Base-by-base conservation (phyloP, 371 early-diverging fungal genomes). In the Mucor saturninus region DNA sequence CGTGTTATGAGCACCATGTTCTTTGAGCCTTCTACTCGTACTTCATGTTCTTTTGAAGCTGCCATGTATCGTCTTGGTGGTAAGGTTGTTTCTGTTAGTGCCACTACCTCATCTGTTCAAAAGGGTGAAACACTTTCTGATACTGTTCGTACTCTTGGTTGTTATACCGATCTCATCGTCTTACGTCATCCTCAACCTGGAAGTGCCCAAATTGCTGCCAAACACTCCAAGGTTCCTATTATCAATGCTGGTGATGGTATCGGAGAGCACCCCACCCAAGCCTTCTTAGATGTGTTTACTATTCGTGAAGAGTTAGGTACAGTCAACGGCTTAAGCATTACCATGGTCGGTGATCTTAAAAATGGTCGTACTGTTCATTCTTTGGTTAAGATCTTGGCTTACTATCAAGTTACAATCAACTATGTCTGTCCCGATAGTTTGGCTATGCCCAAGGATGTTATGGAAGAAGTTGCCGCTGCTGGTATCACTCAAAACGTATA, bases 191-290 rank as follows among this genome's bases (percentile, higher is more conserved):
- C 97, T 52, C 88, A 91, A 64, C 91, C 91, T 37, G 97, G 97
- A 46, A 88, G 89, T 61, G 93, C 90, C 35, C 75, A 87, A 57
- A 66, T 83, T 30, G 98, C 96, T 28, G 92, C 97, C 59, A 94
- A 93, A 76, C 90, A 85, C 78, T 88, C 93, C 56, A 91, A 87
- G 80, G 89, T 96, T 13, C 97, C 97, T 28, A 84, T 98, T 39
- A 92, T 98, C 79, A 97, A 96, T 72, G 98, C 96, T 51, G 97
- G 98, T 63, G 98, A 97, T 74, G 98, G 98, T 66, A 84, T 89
- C 56, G 98, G 98, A 40, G 98, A 97, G 83, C 98, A 98, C 78
- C 98, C 98, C 32, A 94, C 97, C 21, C 98, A 98, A 78, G 98
- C 98, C 53, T 92, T 97, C 89, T 83, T 98, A 59, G 98, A 98